These are phyloP conservation scores for Letharia columbiana DNA, from an alignment of 495 filamentous ascomycete genomes.

Conservation along the genomic window DNA sequence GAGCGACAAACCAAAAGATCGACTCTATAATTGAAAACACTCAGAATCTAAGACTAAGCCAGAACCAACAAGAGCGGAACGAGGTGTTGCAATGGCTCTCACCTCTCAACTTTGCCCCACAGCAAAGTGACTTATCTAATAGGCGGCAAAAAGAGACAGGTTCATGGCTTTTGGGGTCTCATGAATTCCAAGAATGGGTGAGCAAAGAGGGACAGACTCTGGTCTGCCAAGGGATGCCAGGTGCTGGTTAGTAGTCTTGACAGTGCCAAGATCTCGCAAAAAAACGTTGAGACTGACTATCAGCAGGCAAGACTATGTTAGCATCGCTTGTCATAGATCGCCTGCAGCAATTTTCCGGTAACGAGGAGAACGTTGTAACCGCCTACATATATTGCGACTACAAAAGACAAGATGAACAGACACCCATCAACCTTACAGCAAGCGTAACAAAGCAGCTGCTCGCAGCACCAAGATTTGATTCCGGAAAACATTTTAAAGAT, in stretches of 20 bases:
- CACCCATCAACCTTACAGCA: not conserved
- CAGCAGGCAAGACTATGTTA: not conserved
- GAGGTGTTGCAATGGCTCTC: constrained; percentile 24
- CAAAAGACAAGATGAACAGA: constrained; percentile 2
- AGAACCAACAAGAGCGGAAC: constrained; percentile 2
- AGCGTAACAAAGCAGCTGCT: constrained; percentile 8
- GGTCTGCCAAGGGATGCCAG: not conserved
- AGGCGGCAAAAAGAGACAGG: constrained; percentile 33
- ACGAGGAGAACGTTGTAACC: not conserved
- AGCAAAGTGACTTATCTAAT: constrained; percentile 22
- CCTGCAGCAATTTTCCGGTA: not conserved
- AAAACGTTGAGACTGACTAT: not conserved
- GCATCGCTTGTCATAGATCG: not conserved
- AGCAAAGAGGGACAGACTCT: not conserved
- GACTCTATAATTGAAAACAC: not conserved
- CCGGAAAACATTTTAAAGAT: not conserved
- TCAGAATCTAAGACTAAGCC: not conserved
- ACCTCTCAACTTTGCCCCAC: constrained; percentile 17
- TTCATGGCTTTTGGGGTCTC: constrained; percentile 34
- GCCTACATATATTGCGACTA: not conserved
- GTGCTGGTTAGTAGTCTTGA: not conserved
- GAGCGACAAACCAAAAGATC: not conserved
- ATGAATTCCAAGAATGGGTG: not conserved
- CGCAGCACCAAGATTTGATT: not conserved
- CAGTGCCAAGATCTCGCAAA: not conserved